Evolutionary conservation across 2,329 filamentous ascomycete genomes (phyloP).

Genomic region (Scorias spongiosa): DNA sequence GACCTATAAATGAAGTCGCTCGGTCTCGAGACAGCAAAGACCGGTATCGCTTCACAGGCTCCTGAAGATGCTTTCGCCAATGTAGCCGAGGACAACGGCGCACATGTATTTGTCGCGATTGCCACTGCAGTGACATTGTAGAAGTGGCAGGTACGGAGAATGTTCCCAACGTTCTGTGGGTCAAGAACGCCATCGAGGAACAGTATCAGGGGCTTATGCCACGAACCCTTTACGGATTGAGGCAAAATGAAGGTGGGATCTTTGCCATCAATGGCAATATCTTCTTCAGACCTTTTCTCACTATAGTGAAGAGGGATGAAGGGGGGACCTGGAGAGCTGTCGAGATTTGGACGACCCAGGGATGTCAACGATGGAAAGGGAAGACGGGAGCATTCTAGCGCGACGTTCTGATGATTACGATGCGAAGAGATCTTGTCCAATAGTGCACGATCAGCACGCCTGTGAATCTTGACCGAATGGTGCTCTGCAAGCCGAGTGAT

Average conservation of each 20-base stretch:
- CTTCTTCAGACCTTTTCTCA: constrained; percentile 54
- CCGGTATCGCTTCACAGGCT: constrained; percentile 62
- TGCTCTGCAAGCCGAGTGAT: not conserved
- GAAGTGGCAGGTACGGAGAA: constrained; percentile 77
- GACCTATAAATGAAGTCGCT: constrained; percentile 55
- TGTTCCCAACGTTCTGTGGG: constrained; percentile 78
- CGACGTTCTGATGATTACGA: constrained; percentile 76
- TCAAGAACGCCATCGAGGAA: constrained; percentile 61
- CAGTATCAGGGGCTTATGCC: constrained; percentile 53
- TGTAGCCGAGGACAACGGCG: constrained; percentile 58
- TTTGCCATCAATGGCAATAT: constrained; percentile 54
- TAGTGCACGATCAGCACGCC: not conserved
- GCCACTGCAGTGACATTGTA: constrained; percentile 76
- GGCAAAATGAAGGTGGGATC: constrained; percentile 36
- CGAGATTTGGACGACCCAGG: constrained; percentile 18
- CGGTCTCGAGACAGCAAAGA: constrained; percentile 56
- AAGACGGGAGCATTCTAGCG: constrained; percentile 75
- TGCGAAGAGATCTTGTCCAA: constrained; percentile 71
- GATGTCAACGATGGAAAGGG: constrained; percentile 36
- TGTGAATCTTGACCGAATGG: not conserved
- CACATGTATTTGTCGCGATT: constrained; percentile 56
- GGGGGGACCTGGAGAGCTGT: constrained; percentile 19
- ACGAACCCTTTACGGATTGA: constrained; percentile 19
- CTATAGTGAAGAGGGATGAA: constrained; percentile 44
- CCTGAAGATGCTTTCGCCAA: constrained; percentile 80